Evolutionary conservation across 192 early-diverging fungal genomes (phyloP), one percentile per base, ranked within the genome.

Genomic region (Podila verticillata): DNA sequence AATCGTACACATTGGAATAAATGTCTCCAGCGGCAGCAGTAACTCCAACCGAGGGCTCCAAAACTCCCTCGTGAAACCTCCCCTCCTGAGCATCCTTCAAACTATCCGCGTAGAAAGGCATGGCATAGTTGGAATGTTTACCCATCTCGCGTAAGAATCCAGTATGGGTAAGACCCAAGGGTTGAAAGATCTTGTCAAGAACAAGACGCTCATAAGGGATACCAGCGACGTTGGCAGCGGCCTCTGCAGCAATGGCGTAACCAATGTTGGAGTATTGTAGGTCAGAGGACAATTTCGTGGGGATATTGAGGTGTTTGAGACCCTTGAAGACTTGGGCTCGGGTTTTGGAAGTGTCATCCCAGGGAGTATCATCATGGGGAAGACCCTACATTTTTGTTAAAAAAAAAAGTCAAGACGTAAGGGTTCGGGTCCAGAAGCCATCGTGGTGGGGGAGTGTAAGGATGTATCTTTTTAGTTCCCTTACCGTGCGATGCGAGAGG

Each of bases 401-500:
- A 35, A 61, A 62, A n/a, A 22, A 56, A 58, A 36, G 30, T 57
- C 12, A 54, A 22, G 30, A 48, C 12, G 30, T 54, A 54, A 32
- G 48, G 17, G 29, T 49, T 54, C 48, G 10, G 17, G 4, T 54
- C 48, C 28, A 39, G 36, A 39, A 39, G 48, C 24, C 24, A 31
- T 51, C 30, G 17, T 28, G 28, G 47, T 28, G 34, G 15, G 22
- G 7, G n/a, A n/a, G n/a, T n/a, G 47, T 20, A 20, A 49, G 28
- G 28, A 28, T 29, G 28, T 48, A 65, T 30, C 9, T 65, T 17
- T 31, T n/a, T 51, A 19, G 15, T 65, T 47, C 32, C 24, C 65
- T 39, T 75, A 75, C 74, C 13, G 74, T 59, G 31, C 74, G 66
- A 75, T 75, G 74, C 7, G 74, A 68, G n/a, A 75, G 62, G 5